Evolutionary conservation across 2,329 filamentous ascomycete genomes (phyloP).

Genomic region (Cladosporium cucumerinum): DNA sequence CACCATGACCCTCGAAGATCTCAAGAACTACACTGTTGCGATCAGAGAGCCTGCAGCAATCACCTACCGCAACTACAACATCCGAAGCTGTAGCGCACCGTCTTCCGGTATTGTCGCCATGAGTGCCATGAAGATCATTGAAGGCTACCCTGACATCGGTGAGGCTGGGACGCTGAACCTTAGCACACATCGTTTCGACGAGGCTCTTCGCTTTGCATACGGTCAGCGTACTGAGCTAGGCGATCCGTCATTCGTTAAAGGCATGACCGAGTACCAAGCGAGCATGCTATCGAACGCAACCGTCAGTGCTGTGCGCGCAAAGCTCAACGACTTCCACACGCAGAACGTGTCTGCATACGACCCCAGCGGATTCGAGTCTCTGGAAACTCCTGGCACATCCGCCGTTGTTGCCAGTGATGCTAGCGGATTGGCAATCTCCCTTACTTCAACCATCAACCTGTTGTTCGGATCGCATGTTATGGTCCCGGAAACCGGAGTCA

Average conservation of each 20-base stretch:
- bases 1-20: slow-evolving; percentile 79
- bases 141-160: slow-evolving; percentile 67
- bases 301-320: slow-evolving; percentile 57
- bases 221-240: slow-evolving; percentile 71
- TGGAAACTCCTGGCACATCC: slow-evolving; percentile 70
- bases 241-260: slow-evolving; percentile 71
- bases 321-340: slow-evolving; percentile 70
- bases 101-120: slow-evolving; percentile 74
- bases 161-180: slow-evolving; percentile 57
- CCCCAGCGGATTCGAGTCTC: slow-evolving; percentile 61
- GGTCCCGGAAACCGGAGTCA: slow-evolving; percentile 77
- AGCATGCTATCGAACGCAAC: slow-evolving; percentile 63
- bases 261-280: slow-evolving; percentile 61
- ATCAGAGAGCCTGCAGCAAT: slow-evolving; percentile 58
- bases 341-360: slow-evolving; percentile 73
- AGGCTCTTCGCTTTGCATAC: slow-evolving; percentile 88
- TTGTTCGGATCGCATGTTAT: slow-evolving; percentile 78
- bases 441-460: slow-evolving; percentile 85
- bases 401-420: slow-evolving; percentile 70
- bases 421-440: slow-evolving; percentile 70
- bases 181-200: slow-evolving; percentile 76
- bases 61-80: slow-evolving; percentile 60
- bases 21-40: slow-evolving; percentile 68
- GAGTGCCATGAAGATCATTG: slow-evolving; percentile 75
- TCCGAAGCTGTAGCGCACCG: slow-evolving; percentile 69